Conservation (phyloP, 225 moss, liverwort and hornwort species). For the Physcomitrellopsis africana region DNA sequence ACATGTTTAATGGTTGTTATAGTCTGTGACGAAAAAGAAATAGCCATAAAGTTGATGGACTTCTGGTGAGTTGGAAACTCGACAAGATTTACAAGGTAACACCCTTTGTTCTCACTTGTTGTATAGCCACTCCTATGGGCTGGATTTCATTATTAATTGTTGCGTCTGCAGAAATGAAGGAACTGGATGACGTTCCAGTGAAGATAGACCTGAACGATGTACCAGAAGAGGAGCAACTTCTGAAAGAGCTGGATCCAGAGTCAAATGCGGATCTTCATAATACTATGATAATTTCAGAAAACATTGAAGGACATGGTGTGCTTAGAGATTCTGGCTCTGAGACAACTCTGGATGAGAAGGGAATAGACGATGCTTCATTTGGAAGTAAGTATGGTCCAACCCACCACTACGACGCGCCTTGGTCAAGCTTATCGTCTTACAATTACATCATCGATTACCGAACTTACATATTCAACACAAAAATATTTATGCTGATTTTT, state of each 20-base stretch:
- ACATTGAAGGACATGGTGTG: slow-evolving; percentile 13
- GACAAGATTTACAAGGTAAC: background rate
- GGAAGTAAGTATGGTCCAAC: slow-evolving; percentile 31
- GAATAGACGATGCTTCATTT: slow-evolving; percentile 5
- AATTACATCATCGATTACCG: background rate
- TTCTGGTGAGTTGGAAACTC: too few relatives aligned
- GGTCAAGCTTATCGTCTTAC: background rate
- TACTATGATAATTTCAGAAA: slow-evolving; percentile 7
- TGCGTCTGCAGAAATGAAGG: slow-evolving; percentile 24
- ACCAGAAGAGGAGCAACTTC: slow-evolving; percentile 28
- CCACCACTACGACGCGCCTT: background rate
- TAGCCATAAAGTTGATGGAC: too few relatives aligned
- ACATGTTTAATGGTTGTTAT: too few relatives aligned
- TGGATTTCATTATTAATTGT: slow-evolving; percentile 1
- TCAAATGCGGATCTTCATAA: slow-evolving; percentile 12
- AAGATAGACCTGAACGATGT: slow-evolving; percentile 15
- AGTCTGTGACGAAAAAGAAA: too few relatives aligned
- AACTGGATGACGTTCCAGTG: slow-evolving; percentile 9
- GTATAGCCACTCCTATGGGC: background rate
- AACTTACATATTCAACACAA: background rate
- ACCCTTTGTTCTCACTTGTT: background rate
- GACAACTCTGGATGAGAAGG: background rate
- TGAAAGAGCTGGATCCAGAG: slow-evolving; percentile 12
- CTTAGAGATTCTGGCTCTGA: slow-evolving; percentile 22
- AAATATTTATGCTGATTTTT: background rate